These are phyloP conservation scores for Apodospora peruviana DNA, from an alignment of 495 filamentous ascomycete genomes.

Conservation along the genomic window DNA sequence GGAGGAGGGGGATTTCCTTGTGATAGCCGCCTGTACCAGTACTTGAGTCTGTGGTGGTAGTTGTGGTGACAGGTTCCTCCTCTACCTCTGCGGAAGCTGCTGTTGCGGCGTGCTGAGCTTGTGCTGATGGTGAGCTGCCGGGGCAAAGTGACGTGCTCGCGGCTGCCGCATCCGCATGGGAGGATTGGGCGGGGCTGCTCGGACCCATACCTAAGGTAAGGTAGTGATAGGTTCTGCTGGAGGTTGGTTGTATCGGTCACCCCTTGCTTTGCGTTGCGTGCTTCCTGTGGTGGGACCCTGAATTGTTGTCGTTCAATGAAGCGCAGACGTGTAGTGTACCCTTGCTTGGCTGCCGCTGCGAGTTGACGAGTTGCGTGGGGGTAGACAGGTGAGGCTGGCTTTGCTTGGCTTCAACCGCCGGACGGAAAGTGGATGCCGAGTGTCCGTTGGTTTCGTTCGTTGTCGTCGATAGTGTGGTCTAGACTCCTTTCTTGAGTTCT, in stretches of 20 bases:
- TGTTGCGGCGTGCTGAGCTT: neutral
- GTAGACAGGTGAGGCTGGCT: too few species aligned
- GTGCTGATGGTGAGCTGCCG: conserved; percentile 18
- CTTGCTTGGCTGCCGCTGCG: neutral
- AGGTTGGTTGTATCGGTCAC: neutral
- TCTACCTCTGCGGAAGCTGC: neutral
- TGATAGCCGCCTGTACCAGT: neutral
- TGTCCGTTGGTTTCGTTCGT: too few species aligned
- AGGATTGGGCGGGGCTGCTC: neutral
- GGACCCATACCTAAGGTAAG: neutral
- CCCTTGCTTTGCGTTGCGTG: neutral
- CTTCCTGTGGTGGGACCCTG: neutral
- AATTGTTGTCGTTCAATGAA: neutral
- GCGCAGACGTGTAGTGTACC: neutral
- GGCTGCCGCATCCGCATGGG: neutral
- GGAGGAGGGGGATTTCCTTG: neutral
- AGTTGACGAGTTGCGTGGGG: too few species aligned
- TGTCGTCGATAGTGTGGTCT: too few species aligned
- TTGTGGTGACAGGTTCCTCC: neutral
- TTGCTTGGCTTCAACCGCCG: too few species aligned
- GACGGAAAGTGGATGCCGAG: too few species aligned
- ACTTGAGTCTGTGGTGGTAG: neutral
- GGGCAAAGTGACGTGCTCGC: conserved; percentile 25
- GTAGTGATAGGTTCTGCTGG: neutral
- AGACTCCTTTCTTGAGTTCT: too few species aligned